A percentile compares a stretch with the other conserved stretches of the same genome.
phyloP scores from a whole-genome alignment of 2,329 filamentous ascomycete genomes.

The Aspergillus sergii region DNA sequence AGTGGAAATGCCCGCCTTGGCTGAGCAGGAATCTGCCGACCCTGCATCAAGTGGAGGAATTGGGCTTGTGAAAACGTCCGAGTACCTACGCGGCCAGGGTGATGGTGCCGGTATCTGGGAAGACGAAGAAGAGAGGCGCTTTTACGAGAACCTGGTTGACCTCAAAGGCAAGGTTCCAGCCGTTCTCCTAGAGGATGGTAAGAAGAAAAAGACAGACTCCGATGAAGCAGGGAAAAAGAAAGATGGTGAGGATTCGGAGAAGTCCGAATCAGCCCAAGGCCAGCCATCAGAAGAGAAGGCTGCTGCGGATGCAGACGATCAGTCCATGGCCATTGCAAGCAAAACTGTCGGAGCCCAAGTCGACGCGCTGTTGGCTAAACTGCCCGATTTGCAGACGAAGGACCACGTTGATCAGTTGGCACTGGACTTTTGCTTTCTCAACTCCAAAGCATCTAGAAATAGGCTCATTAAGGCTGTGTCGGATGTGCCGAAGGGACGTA shows the following conservation, averaged over 20 bases:
- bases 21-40: conserved; percentile 74
- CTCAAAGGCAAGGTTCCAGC: conserved; percentile 93
- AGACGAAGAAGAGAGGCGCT: conserved; percentile 95
- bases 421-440: conserved; percentile 96
- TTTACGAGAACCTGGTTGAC: conserved; percentile 96
- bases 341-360: conserved; percentile 98
- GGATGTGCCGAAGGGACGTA: conserved; percentile 90
- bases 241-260: conserved; percentile 53
- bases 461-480: conserved; percentile 89
- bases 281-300: conserved; percentile 54
- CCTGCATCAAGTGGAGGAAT: conserved; percentile 73
- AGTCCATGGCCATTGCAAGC: conserved; percentile 92
- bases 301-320: conserved; percentile 68
- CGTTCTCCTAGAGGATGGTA: conserved; percentile 88
- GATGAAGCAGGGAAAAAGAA: conserved; percentile 85
- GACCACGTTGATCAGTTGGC: conserved; percentile 90
- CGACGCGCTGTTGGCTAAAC: conserved; percentile 79
- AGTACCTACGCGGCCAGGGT: conserved; percentile 86
- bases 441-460: conserved; percentile 97
- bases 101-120: conserved; percentile 97
- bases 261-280: conserved; percentile 39
- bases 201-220: conserved; percentile 84
- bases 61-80: conserved; percentile 88
- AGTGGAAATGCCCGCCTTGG: conserved; percentile 89
- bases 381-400: conserved; percentile 91